phyloP scores from a whole-genome alignment of 2,329 filamentous ascomycete genomes.

The Diaporthe sp. region DNA sequence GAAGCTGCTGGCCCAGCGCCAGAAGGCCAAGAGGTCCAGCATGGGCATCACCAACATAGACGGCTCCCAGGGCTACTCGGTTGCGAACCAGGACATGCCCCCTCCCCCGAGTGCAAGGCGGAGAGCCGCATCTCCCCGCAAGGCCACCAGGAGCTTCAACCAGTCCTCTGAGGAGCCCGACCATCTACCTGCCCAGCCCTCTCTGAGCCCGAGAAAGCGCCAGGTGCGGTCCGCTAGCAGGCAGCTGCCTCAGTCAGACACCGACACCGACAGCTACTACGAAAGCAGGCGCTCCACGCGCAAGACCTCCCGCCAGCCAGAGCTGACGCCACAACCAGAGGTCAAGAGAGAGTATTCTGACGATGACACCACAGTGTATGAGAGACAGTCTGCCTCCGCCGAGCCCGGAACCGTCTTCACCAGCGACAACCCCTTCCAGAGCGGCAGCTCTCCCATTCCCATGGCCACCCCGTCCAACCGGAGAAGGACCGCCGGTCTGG shows the following conservation, averaged over 20 bases:
- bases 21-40: constrained; percentile 85
- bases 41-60: constrained; percentile 81
- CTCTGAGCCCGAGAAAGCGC: constrained; percentile 63
- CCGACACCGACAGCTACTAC: constrained; percentile 54
- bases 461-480: constrained; percentile 60
- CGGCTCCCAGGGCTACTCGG: constrained; percentile 73
- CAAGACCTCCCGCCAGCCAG: constrained; percentile 30
- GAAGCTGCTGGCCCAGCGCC: constrained; percentile 79
- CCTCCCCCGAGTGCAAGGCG: constrained; percentile 59
- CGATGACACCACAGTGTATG: constrained; percentile 47
- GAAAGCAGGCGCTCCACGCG: constrained; percentile 30
- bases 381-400: constrained; percentile 49
- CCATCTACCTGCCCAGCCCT: constrained; percentile 45
- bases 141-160: constrained; percentile 63
- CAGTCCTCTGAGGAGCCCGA: constrained; percentile 61
- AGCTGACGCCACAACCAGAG: constrained; percentile 52
- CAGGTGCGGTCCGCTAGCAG: constrained; percentile 64
- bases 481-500: constrained; percentile 58
- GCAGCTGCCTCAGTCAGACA: constrained; percentile 64
- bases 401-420: constrained; percentile 78
- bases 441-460: constrained; percentile 77
- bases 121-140: constrained; percentile 66
- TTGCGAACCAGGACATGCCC: constrained; percentile 65
- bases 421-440: constrained; percentile 93
- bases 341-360: constrained; percentile 68